Evolutionary conservation across 768 basidiomycete species (phyloP).

Genomic region (Xerocomus brunneocitrinus): DNA sequence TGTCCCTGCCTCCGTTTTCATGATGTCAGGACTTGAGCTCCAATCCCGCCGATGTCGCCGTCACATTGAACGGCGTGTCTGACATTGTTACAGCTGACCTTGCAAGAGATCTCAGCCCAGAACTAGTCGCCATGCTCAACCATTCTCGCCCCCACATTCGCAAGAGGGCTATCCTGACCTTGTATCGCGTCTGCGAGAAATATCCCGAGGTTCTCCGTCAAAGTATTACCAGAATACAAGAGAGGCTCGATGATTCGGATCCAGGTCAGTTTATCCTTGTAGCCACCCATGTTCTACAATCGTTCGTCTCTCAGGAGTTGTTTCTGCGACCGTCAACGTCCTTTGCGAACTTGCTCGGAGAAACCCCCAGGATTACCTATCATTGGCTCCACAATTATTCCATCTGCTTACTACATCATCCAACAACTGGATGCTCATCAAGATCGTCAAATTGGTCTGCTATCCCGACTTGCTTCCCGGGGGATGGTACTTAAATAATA

Average conservation of each 20-base stretch:
- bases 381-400: slow-evolving; percentile 89
- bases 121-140: slow-evolving; percentile 80
- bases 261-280: slow-evolving; percentile 40
- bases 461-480: neutral
- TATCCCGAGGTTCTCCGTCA: slow-evolving; percentile 75
- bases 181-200: slow-evolving; percentile 76
- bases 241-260: slow-evolving; percentile 77
- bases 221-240: slow-evolving; percentile 66
- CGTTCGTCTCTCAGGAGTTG: slow-evolving; percentile 56
- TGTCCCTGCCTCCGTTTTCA: slow-evolving; percentile 7
- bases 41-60: slow-evolving; percentile 66
- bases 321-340: slow-evolving; percentile 92
- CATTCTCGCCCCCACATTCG: slow-evolving; percentile 87
- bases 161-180: slow-evolving; percentile 81
- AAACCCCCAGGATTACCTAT: slow-evolving; percentile 75
- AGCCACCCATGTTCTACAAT: neutral
- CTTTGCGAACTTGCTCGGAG: slow-evolving; percentile 86
- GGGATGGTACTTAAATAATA: neutral
- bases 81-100: slow-evolving; percentile 83
- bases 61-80: slow-evolving; percentile 78
- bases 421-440: slow-evolving; percentile 99
- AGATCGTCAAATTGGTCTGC: slow-evolving; percentile 90
- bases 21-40: slow-evolving; percentile 69
- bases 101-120: slow-evolving; percentile 84
- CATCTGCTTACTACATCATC: slow-evolving; percentile 88